These are phyloP conservation scores for Saccharomyces kudriavzevii DNA, from an alignment of 805 yeast species.

Conservation along the genomic window DNA sequence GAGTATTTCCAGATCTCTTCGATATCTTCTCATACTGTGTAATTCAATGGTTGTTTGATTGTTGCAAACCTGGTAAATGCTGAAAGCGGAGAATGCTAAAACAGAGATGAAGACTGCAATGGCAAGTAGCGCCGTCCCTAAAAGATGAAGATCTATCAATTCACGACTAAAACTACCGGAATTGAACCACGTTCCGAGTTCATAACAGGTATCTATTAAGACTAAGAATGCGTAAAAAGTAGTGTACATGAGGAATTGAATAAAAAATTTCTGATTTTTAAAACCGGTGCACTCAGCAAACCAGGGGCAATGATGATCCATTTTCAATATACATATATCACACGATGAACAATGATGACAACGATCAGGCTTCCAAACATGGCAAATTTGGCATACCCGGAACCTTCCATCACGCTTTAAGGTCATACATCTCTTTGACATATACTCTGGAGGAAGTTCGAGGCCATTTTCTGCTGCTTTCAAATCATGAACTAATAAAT, in stretches of 20 bases:
- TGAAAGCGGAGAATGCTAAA: constrained; percentile 47
- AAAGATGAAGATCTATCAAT: constrained; percentile 47
- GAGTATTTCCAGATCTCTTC: constrained; percentile 32
- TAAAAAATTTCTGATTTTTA: constrained; percentile 67
- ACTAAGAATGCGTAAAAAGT: constrained; percentile 40
- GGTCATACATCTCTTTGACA: constrained; percentile 35
- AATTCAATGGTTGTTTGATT: constrained; percentile 81
- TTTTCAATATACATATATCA: constrained; percentile 58
- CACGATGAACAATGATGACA: constrained; percentile 80
- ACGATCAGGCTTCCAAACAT: constrained; percentile 75
- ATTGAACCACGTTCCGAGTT: constrained; percentile 43
- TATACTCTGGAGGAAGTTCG: constrained; percentile 37
- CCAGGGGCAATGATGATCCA: constrained; percentile 98
- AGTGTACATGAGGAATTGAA: constrained; percentile 60
- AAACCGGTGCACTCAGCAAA: constrained; percentile 82
- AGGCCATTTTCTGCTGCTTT: constrained; percentile 21
- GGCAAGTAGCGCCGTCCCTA: constrained; percentile 51
- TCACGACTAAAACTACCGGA: constrained; percentile 34
- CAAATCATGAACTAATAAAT: constrained; percentile 31
- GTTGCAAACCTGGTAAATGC: constrained; percentile 47
- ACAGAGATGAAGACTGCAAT: constrained; percentile 50
- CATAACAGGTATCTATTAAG: constrained; percentile 33
- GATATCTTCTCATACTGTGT: constrained; percentile 45
- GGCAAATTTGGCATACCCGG: constrained; percentile 63
- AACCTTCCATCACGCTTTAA: constrained; percentile 53